Evolutionary conservation across 352 stramenopile genomes (phyloP).

Genomic region (Nothophytophthora sp.): DNA sequence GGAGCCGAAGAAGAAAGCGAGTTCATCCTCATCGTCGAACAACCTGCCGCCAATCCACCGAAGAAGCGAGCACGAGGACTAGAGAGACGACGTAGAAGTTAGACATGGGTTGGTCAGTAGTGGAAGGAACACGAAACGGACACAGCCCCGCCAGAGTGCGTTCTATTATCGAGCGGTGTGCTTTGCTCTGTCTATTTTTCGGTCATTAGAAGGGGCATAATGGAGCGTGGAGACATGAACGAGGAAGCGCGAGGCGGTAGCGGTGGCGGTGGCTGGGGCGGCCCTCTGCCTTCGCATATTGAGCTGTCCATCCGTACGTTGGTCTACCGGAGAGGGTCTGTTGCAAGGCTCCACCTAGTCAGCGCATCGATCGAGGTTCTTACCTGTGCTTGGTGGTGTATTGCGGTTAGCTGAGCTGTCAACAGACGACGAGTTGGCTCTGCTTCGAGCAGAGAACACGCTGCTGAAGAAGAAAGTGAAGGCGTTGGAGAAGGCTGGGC

Average conservation of each 20-base stretch:
- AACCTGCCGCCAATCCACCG: conserved; percentile 30
- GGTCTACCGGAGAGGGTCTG: no score
- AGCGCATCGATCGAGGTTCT: no score
- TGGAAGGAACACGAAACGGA: conserved; percentile 20
- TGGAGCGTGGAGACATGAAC: conserved; percentile 16
- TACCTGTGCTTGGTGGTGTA: background rate
- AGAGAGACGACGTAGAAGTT: no score
- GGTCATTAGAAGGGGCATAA: background rate
- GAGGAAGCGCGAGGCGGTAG: conserved; percentile 24
- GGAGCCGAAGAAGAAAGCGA: conserved; percentile 17
- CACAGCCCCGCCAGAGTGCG: no score
- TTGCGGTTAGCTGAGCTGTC: conserved; percentile 5
- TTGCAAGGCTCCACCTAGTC: no score
- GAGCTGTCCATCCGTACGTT: conserved; percentile 35
- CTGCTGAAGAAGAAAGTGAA: conserved; percentile 75
- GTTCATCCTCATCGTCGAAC: conserved; percentile 13
- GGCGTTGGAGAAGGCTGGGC: conserved; percentile 48
- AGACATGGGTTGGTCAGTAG: no score
- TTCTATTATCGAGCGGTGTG: no score
- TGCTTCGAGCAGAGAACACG: conserved; percentile 65
- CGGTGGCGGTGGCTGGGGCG: conserved; percentile 13
- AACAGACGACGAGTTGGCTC: conserved; percentile 44
- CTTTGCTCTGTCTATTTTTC: conserved; percentile 7
- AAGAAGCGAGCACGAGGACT: conserved; percentile 27
- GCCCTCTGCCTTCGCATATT: conserved; percentile 34